Percentiles rank a stretch among this genome's conserved stretches.
phyloP scores from a whole-genome alignment of 352 stramenopile genomes.

The Globisporangium perplexum region DNA sequence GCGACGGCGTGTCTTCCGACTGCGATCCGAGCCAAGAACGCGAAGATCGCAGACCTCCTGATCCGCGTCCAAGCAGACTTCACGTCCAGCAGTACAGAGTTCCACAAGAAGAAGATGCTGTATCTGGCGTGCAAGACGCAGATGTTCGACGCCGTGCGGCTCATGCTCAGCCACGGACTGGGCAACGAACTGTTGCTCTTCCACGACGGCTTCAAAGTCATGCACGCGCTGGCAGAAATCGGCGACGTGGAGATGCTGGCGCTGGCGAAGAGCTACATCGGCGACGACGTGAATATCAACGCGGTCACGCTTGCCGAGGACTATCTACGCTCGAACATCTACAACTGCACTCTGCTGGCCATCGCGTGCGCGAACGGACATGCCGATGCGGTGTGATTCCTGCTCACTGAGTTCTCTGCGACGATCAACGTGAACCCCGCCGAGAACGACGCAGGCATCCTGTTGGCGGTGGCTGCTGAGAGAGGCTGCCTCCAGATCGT shows the following conservation, averaged over 20 bases:
- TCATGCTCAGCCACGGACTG: background rate
- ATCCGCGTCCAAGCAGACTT: no score
- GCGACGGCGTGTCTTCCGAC: no score
- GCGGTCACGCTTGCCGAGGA: background rate
- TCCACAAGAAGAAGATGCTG: background rate
- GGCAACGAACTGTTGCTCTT: background rate
- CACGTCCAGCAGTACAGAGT: background rate
- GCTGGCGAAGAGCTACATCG: background rate
- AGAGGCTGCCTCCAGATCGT: background rate
- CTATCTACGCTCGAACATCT: background rate
- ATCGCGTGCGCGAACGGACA: background rate
- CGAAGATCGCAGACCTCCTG: no score
- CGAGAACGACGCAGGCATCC: no score
- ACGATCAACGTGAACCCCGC: background rate
- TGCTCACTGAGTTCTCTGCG: background rate
- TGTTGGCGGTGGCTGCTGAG: background rate
- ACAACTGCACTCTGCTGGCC: background rate
- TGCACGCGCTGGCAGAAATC: background rate
- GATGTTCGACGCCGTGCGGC: background rate
- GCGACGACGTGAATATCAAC: background rate
- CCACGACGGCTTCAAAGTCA: background rate
- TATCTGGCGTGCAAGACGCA: background rate
- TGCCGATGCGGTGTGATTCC: background rate
- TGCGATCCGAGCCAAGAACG: no score
- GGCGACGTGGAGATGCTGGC: background rate